These are phyloP conservation scores for Brassica balearica DNA, from an alignment of 441 rosid genomes.

Conservation along the genomic window DNA sequence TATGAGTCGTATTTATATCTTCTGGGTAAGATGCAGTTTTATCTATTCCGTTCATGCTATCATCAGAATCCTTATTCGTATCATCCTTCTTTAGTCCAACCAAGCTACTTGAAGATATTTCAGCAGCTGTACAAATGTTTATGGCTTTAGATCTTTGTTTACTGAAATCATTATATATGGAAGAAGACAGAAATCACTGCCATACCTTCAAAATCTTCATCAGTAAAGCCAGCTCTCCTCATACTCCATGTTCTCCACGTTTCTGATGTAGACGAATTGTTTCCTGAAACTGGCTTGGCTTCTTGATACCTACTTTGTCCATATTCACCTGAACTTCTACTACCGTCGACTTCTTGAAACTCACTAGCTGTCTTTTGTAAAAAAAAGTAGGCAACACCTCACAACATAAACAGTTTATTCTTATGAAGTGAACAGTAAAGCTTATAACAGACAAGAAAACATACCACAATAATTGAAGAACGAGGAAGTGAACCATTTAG, in stretches of 20 bases:
- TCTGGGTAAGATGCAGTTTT: conserved; percentile 40
- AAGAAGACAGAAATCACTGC: conserved; percentile 28
- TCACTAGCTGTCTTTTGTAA: conserved; percentile 70
- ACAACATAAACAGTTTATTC: conserved; percentile 38
- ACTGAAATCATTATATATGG: neutral
- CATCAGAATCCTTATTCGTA: conserved; percentile 44
- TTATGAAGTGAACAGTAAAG: neutral
- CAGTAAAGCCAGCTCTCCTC: conserved; percentile 64
- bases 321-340: conserved; percentile 35
- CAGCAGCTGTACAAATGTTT: conserved; percentile 59
- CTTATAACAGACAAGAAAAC: conserved; percentile 14
- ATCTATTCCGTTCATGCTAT: conserved; percentile 38
- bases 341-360: conserved; percentile 42
- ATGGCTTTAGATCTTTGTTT: conserved; percentile 12
- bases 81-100: conserved; percentile 35
- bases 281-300: conserved; percentile 41
- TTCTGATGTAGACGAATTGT: conserved; percentile 51
- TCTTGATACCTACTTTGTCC: conserved; percentile 38
- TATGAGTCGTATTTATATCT: conserved; percentile 47
- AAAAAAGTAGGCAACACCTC: conserved; percentile 39
- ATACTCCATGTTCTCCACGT: conserved; percentile 82
- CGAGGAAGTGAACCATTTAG: conserved; percentile 47
- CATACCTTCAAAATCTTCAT: conserved; percentile 74
- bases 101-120: conserved; percentile 39
- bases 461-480: conserved; percentile 57